phyloP scores from a whole-genome alignment of 2,329 filamentous ascomycete genomes.

The Scedosporium dehoogii region DNA sequence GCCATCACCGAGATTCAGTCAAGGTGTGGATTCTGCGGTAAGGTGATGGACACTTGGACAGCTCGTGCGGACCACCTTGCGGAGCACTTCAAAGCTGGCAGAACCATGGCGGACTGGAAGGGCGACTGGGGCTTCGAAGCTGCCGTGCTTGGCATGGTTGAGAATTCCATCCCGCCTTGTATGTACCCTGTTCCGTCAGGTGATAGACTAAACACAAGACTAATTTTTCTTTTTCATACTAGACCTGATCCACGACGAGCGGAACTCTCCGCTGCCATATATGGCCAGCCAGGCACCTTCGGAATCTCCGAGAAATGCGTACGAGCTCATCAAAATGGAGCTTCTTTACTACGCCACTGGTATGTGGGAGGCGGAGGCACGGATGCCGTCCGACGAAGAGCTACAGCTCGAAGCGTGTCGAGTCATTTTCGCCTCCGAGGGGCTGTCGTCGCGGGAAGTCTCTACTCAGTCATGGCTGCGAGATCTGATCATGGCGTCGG shows the following conservation, averaged over 20 bases:
- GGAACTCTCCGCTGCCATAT: constrained; percentile 45
- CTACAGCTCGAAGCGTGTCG: constrained; percentile 47
- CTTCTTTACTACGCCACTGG: constrained; percentile 34
- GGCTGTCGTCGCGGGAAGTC: constrained; percentile 29
- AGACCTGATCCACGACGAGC: constrained; percentile 57
- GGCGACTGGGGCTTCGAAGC: constrained; percentile 60
- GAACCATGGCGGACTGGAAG: constrained; percentile 60
- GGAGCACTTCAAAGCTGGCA: constrained; percentile 56
- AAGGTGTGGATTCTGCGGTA: constrained; percentile 55
- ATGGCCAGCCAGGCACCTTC: constrained; percentile 33
- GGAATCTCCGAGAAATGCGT: constrained; percentile 43
- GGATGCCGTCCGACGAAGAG: constrained; percentile 35
- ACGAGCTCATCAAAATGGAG: constrained; percentile 51
- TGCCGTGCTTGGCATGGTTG: constrained; percentile 51
- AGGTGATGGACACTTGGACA: constrained; percentile 52
- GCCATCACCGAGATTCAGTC: constrained; percentile 51
- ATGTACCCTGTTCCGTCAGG: constrained; percentile 29
- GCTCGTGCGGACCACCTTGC: constrained; percentile 52
- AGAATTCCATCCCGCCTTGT: constrained; percentile 59
- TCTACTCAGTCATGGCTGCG: constrained; percentile 43
- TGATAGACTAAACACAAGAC: constrained; percentile 26
- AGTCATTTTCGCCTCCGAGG: constrained; percentile 45
- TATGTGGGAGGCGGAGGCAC: constrained; percentile 30
- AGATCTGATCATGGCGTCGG: constrained; percentile 44
- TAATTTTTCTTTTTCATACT: constrained; percentile 11